Percentiles rank a stretch among this genome's conserved stretches.
Conservation (phyloP, 352 stramenopile species). For the Pythium rishiriense region DNA sequence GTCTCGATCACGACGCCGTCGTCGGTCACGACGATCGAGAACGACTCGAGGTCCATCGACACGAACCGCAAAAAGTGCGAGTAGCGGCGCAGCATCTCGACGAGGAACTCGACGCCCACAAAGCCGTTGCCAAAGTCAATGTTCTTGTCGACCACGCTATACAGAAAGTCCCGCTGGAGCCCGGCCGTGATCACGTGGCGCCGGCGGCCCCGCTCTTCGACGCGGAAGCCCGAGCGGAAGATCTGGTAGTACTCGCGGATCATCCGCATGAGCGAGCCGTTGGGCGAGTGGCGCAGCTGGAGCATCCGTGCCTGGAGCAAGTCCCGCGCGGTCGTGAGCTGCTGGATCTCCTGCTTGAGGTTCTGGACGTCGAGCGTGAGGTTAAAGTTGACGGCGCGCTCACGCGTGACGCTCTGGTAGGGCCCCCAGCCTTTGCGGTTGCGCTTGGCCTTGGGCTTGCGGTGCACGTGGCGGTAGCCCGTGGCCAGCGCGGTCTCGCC, state of each 20-base stretch:
- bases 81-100: conserved; percentile 42
- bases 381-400: conserved; percentile 45
- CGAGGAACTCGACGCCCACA: conserved; percentile 31
- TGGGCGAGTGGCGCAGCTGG: conserved; percentile 18
- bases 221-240: conserved; percentile 23
- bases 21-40: conserved; percentile 35
- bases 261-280: conserved; percentile 20
- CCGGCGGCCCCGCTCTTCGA: conserved; percentile 1
- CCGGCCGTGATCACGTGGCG: conserved; percentile 21
- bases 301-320: conserved; percentile 13
- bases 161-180: conserved; percentile 34
- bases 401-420: conserved; percentile 35
- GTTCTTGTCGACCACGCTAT: conserved; percentile 33
- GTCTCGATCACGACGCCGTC: conserved; percentile 38
- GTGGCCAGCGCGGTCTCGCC: background rate
- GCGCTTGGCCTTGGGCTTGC: conserved; percentile 18
- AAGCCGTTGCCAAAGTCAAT: conserved; percentile 39
- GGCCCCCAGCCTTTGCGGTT: conserved; percentile 33
- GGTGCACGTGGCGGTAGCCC: conserved; percentile 7
- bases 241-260: conserved; percentile 17
- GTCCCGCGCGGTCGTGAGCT: conserved; percentile 26
- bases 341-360: conserved; percentile 38
- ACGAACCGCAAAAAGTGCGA: conserved; percentile 41
- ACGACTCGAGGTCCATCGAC: conserved; percentile 26
- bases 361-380: conserved; percentile 49